Evolutionary conservation across 495 filamentous ascomycete species (phyloP), one percentile per base, ranked within the genome.

Genomic region (Chaetomidium leptoderma): DNA sequence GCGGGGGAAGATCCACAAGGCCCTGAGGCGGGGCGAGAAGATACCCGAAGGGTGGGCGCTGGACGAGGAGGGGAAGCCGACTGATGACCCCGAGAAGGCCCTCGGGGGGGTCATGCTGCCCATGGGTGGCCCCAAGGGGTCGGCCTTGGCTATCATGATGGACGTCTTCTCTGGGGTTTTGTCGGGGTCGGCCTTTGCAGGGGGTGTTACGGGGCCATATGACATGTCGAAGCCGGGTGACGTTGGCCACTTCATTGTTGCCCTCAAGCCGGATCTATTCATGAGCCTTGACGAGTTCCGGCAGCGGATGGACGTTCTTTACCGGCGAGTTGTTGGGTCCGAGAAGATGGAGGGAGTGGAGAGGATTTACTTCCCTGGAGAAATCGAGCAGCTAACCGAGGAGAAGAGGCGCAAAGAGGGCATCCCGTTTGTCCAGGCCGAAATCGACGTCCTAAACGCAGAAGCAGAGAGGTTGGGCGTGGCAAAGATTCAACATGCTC

Each of bases 121-220:
- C 0, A 90, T 91, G 84, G 87, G 86, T 0, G 88, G 88, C 0
- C 86, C 86, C 0, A 91, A 91, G 68, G 87, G 88, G 5, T 84
- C 80, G 17, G 88, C 81, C 5, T 61, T 91, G 42, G 73, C 85
- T 0, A 78, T 91, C 36, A 90, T 91, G 87, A 90, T 90, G 88
- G 88, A 91, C 72, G 85, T 91, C 3, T 90, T 91, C 58, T 89
- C 86, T 6, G 88, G 88, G 1, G 87, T 90, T 5, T 67, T 91
- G 10, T 84, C 82, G 2, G 88, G 76, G 5, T 74, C 80, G 35
- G 86, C 85, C 0, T 88, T 89, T 72, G 88, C 86, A 0, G 88
- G 88, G 0, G 74, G 84, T 59, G 88, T 91, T 11, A 84, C 81
- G 0, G 80, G 79, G 30, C 88, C 88, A 0, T 90, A 90, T 73